These are phyloP conservation scores for Apium graveolens DNA, from an alignment of 129 eudicot genomes.

Conservation along the genomic window DNA sequence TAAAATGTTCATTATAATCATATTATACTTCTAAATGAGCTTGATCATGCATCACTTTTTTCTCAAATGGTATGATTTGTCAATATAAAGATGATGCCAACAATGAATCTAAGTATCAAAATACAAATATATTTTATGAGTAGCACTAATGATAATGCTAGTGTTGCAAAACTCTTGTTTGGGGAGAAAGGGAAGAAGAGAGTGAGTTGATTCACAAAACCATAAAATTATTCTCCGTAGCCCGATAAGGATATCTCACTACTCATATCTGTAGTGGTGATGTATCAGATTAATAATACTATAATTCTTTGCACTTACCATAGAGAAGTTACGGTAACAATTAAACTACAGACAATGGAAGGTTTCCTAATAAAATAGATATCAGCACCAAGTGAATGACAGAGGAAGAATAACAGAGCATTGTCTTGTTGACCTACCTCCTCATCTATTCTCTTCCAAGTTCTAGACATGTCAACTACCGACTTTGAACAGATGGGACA, in stretches of 20 bases:
- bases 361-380: not conserved
- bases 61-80: not conserved
- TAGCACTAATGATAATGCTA: not conserved
- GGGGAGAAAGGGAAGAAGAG: not conserved
- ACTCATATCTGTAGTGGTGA: not conserved
- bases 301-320: not conserved
- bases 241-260: not conserved
- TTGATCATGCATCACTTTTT: not conserved
- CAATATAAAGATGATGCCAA: not conserved
- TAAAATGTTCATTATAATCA: no score
- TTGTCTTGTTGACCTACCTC: constrained; percentile 48
- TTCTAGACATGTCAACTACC: constrained; percentile 73
- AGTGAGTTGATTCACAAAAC: not conserved
- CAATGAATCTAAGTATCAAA: not conserved
- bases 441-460: constrained; percentile 87
- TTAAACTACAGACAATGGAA: not conserved
- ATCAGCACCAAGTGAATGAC: not conserved
- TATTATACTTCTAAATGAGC: not conserved
- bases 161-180: not conserved
- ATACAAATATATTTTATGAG: not conserved
- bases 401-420: not conserved
- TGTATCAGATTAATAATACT: not conserved
- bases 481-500: constrained; percentile 95
- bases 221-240: not conserved
- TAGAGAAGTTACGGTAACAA: not conserved